Conservation (phyloP, 2,329 filamentous ascomycete genomes). For the Blastomyces emzantsi region DNA sequence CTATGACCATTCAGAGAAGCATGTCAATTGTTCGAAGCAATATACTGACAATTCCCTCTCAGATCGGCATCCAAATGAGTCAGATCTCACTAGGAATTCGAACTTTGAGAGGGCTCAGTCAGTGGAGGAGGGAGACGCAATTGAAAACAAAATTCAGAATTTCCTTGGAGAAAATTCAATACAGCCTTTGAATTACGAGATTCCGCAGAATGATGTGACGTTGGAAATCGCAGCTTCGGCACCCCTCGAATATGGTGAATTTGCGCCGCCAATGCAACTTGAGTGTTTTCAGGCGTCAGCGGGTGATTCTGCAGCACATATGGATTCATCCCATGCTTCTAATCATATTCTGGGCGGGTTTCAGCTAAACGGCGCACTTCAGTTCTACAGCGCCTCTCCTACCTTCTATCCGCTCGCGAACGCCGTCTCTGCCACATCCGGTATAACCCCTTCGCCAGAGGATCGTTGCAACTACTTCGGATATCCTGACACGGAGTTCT, state of each 20-base stretch:
- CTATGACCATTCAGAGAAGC: neutral
- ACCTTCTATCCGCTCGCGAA: neutral
- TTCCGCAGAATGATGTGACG: neutral
- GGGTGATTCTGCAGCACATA: neutral
- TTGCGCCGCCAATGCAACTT: neutral
- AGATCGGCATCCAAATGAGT: neutral
- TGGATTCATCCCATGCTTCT: neutral
- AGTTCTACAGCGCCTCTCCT: neutral
- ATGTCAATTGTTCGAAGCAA: neutral
- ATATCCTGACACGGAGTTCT: neutral
- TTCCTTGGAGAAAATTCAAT: neutral
- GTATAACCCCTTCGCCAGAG: neutral
- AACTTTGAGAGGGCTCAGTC: neutral
- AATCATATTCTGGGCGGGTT: neutral
- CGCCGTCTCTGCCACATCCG: neutral
- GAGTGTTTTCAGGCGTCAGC: neutral
- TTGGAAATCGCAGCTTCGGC: neutral
- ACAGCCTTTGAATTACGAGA: neutral
- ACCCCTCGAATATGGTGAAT: neutral
- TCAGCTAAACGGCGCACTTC: neutral
- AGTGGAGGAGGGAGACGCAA: neutral
- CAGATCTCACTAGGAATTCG: neutral
- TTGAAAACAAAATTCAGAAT: neutral
- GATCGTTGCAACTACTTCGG: neutral
- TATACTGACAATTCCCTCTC: neutral